phyloP scores from a whole-genome alignment of 1,284 basidiomycete genomes.

The Apiotrichum gracile region DNA sequence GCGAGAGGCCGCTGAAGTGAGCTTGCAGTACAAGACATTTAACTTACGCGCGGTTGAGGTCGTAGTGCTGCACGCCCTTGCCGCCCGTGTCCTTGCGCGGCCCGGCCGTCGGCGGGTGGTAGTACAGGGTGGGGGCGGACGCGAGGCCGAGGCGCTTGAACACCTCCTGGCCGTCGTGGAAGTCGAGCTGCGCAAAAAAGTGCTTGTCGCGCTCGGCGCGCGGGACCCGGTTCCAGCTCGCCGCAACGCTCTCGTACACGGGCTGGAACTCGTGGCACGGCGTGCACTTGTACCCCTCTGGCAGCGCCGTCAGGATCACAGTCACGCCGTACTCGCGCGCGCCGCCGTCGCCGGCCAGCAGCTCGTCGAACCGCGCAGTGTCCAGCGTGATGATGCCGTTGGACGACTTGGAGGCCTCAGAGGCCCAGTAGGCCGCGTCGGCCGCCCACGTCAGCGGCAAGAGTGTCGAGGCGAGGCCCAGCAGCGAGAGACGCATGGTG shows the following conservation, averaged over 20 bases:
- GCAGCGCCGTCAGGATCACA: slow-evolving; percentile 79
- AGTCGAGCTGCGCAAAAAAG: slow-evolving; percentile 89
- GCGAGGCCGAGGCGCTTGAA: slow-evolving; percentile 69
- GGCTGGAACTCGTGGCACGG: slow-evolving; percentile 70
- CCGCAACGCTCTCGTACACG: slow-evolving; percentile 68
- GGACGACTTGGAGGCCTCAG: slow-evolving; percentile 59
- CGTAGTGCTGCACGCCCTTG: slow-evolving; percentile 60
- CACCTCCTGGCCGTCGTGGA: slow-evolving; percentile 63
- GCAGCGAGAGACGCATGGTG: slow-evolving; percentile 24
- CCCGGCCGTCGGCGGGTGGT: slow-evolving; percentile 68
- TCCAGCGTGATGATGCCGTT: slow-evolving; percentile 77
- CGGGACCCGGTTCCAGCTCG: slow-evolving; percentile 65
- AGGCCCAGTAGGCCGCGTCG: slow-evolving; percentile 33
- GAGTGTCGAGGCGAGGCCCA: slow-evolving; percentile 14
- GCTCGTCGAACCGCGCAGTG: slow-evolving; percentile 64
- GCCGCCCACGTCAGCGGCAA: slow-evolving; percentile 23
- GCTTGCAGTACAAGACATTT: not conserved
- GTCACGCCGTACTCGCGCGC: slow-evolving; percentile 76
- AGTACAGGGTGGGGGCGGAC: slow-evolving; percentile 73
- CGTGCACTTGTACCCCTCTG: slow-evolving; percentile 59
- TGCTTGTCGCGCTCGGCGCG: slow-evolving; percentile 63
- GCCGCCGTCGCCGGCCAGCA: slow-evolving; percentile 50
- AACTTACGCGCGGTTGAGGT: slow-evolving; percentile 61
- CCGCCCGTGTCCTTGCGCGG: slow-evolving; percentile 54
- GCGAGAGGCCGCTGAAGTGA: slow-evolving; percentile 64